A percentile compares a stretch with the other conserved stretches of the same genome.
Conservation (phyloP, 352 stramenopile genomes). For the Globisporangium rhizosaccharum region DNA sequence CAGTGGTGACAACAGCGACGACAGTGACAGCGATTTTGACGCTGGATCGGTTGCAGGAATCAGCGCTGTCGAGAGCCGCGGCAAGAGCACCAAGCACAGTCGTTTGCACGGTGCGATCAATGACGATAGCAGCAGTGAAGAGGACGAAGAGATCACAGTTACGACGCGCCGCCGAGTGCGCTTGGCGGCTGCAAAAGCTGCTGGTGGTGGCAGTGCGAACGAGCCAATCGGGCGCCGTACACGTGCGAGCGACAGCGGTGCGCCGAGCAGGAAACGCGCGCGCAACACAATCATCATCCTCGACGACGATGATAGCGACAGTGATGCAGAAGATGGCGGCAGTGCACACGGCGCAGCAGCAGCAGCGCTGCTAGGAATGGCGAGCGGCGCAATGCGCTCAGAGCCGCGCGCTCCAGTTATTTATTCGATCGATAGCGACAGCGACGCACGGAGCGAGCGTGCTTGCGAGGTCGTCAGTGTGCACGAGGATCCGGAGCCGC, state of each 20-base stretch:
- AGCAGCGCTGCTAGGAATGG: background rate
- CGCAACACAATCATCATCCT: conserved; percentile 2
- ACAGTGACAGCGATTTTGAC: conserved; percentile 6
- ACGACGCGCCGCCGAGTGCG: background rate
- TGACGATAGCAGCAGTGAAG: background rate
- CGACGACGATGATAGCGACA: background rate
- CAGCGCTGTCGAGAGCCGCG: background rate
- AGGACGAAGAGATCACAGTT: background rate
- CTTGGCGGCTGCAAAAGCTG: background rate
- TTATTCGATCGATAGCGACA: conserved; percentile 32
- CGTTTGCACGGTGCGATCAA: conserved; percentile 13
- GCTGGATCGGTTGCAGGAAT: background rate
- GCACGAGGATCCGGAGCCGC: background rate
- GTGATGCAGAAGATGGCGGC: background rate
- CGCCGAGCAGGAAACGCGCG: conserved; percentile 2
- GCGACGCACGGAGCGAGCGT: conserved; percentile 1
- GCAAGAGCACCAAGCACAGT: conserved; percentile 20
- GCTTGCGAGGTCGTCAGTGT: conserved; percentile 6
- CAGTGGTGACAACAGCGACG: conserved; percentile 24
- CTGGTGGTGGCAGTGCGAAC: background rate
- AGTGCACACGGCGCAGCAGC: conserved; percentile 3
- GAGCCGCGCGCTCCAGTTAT: conserved; percentile 12
- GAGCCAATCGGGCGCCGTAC: background rate
- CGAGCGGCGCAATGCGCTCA: conserved; percentile 5
- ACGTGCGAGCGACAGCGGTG: background rate